Percentiles rank a stretch among this genome's conserved stretches.
Evolutionary conservation across 331 rosid genomes (phyloP).

Genomic region (Rosa hybrid): DNA sequence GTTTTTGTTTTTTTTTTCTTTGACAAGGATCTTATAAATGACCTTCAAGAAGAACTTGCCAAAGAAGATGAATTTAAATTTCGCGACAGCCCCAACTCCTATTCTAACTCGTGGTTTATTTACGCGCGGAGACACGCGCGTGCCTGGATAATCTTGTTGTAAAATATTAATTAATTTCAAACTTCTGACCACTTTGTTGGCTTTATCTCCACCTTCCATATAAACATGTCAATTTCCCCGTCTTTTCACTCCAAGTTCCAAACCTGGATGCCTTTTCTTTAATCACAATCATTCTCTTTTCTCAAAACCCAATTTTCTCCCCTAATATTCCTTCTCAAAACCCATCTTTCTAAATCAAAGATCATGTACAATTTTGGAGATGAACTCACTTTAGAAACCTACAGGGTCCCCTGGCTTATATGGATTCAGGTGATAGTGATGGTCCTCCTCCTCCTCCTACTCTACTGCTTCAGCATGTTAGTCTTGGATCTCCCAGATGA

Average conservation of each 20-base stretch:
- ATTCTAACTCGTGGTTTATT: neutral
- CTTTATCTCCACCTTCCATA: neutral
- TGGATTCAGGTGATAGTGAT: constrained; percentile 73
- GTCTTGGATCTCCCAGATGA: constrained; percentile 43
- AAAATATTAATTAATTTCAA: neutral
- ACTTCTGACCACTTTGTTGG: neutral
- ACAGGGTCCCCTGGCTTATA: constrained; percentile 63
- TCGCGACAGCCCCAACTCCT: neutral
- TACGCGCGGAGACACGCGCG: neutral
- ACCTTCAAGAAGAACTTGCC: no score
- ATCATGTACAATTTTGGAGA: constrained; percentile 52
- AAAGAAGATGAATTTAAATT: no score
- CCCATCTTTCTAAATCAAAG: neutral
- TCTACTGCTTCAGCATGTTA: constrained; percentile 45
- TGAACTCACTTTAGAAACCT: constrained; percentile 43
- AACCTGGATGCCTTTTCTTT: neutral
- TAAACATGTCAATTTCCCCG: neutral
- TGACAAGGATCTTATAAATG: no score
- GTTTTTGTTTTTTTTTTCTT: no score
- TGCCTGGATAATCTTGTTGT: neutral
- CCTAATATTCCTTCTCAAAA: neutral
- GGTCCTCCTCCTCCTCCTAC: constrained; percentile 51
- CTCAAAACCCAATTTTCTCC: neutral
- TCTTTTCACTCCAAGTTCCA: constrained; percentile 3
- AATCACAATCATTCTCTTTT: neutral